Evolutionary conservation across 83 land plant genomes (phyloP).

Genomic region (Diphasiastrum complanatum): DNA sequence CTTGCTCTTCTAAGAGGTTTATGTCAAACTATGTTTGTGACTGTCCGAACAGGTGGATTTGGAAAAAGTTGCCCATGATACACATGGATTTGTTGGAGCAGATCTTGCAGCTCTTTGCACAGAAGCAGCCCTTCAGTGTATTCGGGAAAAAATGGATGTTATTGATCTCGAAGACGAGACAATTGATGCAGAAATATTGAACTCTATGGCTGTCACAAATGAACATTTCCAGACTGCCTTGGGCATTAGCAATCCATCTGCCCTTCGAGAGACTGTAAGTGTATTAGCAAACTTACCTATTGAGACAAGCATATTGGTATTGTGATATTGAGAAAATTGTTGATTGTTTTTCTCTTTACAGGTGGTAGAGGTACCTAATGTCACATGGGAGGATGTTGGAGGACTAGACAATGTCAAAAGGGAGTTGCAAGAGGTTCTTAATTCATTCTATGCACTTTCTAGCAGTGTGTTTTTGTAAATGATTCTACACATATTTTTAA

Average conservation of each 20-base stretch:
- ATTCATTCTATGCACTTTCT: too few relatives aligned
- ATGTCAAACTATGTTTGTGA: too few relatives aligned
- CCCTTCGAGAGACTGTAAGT: constrained; percentile 6
- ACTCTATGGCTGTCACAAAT: constrained; percentile 20
- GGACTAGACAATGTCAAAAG: constrained; percentile 7
- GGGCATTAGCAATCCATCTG: constrained; percentile 15
- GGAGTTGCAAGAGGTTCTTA: constrained; percentile 8
- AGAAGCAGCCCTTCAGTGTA: constrained; percentile 16
- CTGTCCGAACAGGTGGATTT: too few relatives aligned
- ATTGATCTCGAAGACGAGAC: constrained; percentile 21
- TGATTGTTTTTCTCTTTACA: not conserved
- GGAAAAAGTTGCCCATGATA: too few relatives aligned
- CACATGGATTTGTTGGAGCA: too few relatives aligned
- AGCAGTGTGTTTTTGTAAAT: too few relatives aligned
- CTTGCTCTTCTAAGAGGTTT: too few relatives aligned
- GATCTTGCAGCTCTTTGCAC: constrained; percentile 17
- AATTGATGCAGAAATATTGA: constrained; percentile 17
- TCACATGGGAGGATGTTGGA: constrained; percentile 6
- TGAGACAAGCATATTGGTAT: not conserved
- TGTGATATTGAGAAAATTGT: not conserved
- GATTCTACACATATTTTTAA: too few relatives aligned
- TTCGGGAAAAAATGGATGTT: constrained; percentile 19
- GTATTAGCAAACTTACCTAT: not conserved
- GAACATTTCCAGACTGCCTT: constrained; percentile 19
- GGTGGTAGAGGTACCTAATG: constrained; percentile 16